Base-by-base conservation (phyloP, 208 protist species). In the Crithidia brevicula region DNA sequence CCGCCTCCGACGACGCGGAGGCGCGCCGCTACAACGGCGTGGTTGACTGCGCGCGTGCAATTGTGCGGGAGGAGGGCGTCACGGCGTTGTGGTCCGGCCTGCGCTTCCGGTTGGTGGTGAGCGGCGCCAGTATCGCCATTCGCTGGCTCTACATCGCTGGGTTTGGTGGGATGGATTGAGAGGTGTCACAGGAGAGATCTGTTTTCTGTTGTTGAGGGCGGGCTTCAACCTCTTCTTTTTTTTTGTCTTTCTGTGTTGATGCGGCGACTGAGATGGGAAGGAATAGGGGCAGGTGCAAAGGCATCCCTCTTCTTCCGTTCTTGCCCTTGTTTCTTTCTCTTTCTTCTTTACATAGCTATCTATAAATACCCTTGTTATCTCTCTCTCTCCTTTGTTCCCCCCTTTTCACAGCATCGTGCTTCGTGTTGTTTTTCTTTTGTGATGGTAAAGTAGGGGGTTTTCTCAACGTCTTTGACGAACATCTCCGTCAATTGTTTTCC, bases 51-150 rank as follows among this genome's bases (percentile, higher is more conserved):
- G 77, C 79, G 8, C 74, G 71, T 23, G 86, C 84, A 11, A 84
- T 95, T 68, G 77, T 92, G 31, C 66, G 61, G 23, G 81, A 89
- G 34, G 91, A 96, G 63, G 91, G 91, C 9, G 80, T 86, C 49
- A 84, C 71, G 25, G 86, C 77, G 46, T 74, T 96, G 28, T 96
- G 85, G 85, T 60, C 86, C 0, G 91, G 91, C 4, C 72, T 86
- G 46, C 56, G 67, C 45, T 86, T 82, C 45, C 76, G 81, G 2
- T 42, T 82, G n/a, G 42, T 82, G 27, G 47, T 80, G 36, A 83
- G 67, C 56, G n/a, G 58, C n/a, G 60, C 63, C 30, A 79, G 56
- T 49, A 74, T 82, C 25, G 52, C 20, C 9, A 56, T 83, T 36
- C 63, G 75, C 34, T 52, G 57, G 13, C 4, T 68, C 22, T 74